Evolutionary conservation across 192 early-diverging fungal species (phyloP).

Genomic region (Backusella westeae): DNA sequence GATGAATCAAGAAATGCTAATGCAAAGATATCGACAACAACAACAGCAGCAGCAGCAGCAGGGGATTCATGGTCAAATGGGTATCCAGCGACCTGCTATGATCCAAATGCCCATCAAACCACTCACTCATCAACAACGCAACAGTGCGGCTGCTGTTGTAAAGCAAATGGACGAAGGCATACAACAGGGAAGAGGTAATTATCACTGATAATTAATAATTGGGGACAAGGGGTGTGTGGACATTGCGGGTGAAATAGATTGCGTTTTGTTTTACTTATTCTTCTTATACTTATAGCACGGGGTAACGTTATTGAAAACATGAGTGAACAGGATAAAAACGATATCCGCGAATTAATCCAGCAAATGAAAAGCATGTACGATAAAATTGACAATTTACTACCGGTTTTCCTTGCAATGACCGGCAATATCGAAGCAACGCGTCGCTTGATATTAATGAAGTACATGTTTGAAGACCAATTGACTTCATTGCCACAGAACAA

Average conservation of each 20-base stretch:
- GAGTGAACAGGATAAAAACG: constrained; percentile 40
- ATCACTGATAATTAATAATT: not conserved
- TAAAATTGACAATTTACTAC: constrained; percentile 48
- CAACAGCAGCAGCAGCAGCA: constrained; percentile 22
- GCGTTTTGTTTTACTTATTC: not conserved
- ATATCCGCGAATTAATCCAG: constrained; percentile 39
- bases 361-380: constrained; percentile 43
- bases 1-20: constrained; percentile 12
- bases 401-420: constrained; percentile 47
- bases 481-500: constrained; percentile 41
- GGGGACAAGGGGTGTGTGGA: not conserved
- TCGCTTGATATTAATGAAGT: constrained; percentile 52
- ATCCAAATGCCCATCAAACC: constrained; percentile 5
- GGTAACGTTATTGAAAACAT: constrained; percentile 31
- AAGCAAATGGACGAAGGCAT: constrained; percentile 40
- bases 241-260: not conserved
- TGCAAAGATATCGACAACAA: constrained; percentile 14
- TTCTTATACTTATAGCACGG: constrained; percentile 17
- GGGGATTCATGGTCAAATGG: not conserved
- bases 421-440: constrained; percentile 43
- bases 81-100: constrained; percentile 6
- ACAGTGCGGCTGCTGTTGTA: constrained; percentile 33
- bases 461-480: constrained; percentile 53
- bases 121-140: constrained; percentile 22
- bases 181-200: constrained; percentile 35